Evolutionary conservation across 495 filamentous ascomycete species (phyloP).

Genomic region (Parathielavia hyrcaniae): DNA sequence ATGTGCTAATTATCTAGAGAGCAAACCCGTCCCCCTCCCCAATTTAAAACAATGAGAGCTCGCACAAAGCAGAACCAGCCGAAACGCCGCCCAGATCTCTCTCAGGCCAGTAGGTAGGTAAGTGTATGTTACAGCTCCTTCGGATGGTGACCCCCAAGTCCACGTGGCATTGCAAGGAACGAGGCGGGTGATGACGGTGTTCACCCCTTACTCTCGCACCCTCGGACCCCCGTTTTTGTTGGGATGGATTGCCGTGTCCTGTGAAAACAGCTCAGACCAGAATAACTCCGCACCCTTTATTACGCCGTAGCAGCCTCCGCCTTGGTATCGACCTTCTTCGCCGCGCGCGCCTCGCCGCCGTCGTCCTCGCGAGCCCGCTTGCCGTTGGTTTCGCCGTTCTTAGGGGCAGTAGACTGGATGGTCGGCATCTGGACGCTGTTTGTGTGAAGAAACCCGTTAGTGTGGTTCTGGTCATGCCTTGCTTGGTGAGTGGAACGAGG

Average conservation of each 20-base stretch:
- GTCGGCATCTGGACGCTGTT: slow-evolving; percentile 24
- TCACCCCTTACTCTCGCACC: background rate
- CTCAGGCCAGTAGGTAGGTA: background rate
- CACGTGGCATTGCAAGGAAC: background rate
- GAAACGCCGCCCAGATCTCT: slow-evolving; percentile 3
- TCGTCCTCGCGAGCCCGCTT: slow-evolving; percentile 45
- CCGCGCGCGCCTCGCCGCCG: slow-evolving; percentile 29
- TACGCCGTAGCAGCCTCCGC: slow-evolving; percentile 23
- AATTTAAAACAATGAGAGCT: background rate
- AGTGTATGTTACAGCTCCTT: slow-evolving; percentile 7
- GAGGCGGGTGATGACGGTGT: background rate
- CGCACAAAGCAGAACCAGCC: background rate
- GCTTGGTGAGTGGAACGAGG: background rate
- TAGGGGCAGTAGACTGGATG: slow-evolving; percentile 27
- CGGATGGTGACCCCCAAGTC: background rate
- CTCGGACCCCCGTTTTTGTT: background rate
- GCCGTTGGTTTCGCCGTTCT: slow-evolving; percentile 33
- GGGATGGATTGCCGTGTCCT: slow-evolving; percentile 1
- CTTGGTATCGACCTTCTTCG: slow-evolving; percentile 50
- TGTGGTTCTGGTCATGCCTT: background rate
- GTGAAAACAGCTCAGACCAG: background rate
- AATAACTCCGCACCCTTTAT: background rate
- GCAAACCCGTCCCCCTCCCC: background rate
- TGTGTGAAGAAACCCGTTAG: background rate
- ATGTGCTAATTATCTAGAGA: background rate